Conservation (phyloP, 2,329 filamentous ascomycete genomes). For the Fusarium sp. region DNA sequence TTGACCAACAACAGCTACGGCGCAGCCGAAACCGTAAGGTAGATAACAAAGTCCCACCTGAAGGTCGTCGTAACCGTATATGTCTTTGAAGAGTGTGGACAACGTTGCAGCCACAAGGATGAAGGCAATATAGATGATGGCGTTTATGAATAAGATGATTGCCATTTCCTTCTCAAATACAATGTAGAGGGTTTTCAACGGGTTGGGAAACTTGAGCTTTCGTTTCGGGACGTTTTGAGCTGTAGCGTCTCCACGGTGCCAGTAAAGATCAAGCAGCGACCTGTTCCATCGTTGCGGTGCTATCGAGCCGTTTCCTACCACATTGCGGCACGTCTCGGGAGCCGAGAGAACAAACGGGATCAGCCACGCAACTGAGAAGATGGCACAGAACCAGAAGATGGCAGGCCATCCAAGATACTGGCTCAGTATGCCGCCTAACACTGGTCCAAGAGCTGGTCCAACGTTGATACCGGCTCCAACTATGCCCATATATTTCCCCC, state of each 20-base stretch:
- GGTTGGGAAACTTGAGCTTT: conserved; percentile 69
- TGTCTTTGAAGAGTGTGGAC: conserved; percentile 65
- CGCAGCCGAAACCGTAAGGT: conserved; percentile 68
- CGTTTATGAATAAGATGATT: conserved; percentile 67
- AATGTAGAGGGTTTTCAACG: conserved; percentile 68
- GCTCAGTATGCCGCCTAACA: conserved; percentile 75
- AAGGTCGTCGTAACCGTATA: conserved; percentile 67
- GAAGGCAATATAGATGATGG: conserved; percentile 70
- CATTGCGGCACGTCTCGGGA: conserved; percentile 72
- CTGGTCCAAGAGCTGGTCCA: conserved; percentile 69
- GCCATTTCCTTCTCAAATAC: conserved; percentile 72
- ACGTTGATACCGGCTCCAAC: conserved; percentile 73
- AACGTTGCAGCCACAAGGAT: conserved; percentile 69
- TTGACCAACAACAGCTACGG: conserved; percentile 64
- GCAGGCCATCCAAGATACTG: conserved; percentile 77
- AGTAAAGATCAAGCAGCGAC: conserved; percentile 67
- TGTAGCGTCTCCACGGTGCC: conserved; percentile 55
- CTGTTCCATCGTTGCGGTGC: conserved; percentile 71
- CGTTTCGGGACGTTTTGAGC: conserved; percentile 55
- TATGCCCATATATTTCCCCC: conserved; percentile 81
- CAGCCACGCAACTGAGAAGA: conserved; percentile 66
- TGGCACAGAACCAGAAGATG: conserved; percentile 79
- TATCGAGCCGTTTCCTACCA: conserved; percentile 75
- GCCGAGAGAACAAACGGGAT: conserved; percentile 69
- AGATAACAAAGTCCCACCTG: conserved; percentile 70